A percentile compares a stretch with the other conserved stretches of the same genome.
phyloP scores from a whole-genome alignment of 345 rosid species.

The Odontarrhena argentea region DNA sequence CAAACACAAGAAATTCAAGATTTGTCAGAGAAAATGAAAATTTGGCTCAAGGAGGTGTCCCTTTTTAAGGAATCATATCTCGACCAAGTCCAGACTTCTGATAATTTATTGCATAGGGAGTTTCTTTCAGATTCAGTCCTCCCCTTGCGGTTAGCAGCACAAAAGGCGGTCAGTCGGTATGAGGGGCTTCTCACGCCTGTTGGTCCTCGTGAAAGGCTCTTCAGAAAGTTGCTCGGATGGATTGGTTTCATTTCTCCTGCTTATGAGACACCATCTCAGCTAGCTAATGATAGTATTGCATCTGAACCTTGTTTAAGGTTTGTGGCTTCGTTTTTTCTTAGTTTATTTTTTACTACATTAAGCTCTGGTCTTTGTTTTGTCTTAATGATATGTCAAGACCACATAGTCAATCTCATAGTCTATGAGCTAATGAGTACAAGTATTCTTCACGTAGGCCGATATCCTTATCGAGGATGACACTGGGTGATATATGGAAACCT shows the following conservation, averaged over 20 bases:
- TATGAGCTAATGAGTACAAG: constrained; percentile 25
- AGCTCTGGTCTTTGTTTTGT: constrained; percentile 19
- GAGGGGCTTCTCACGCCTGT: constrained; percentile 78
- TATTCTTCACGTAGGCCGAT: constrained; percentile 62
- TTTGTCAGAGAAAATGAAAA: constrained; percentile 53
- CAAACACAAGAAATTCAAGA: constrained; percentile 55
- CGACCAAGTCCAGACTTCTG: constrained; percentile 46
- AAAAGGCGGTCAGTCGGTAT: constrained; percentile 87
- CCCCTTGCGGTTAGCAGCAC: constrained; percentile 89
- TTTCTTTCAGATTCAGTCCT: constrained; percentile 65
- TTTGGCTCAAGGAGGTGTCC: constrained; percentile 66
- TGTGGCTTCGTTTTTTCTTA: constrained; percentile 28
- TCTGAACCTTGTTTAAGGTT: constrained; percentile 86
- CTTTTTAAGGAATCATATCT: constrained; percentile 58
- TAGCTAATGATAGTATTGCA: constrained; percentile 50
- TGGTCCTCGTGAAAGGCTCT: constrained; percentile 91
- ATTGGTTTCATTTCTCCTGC: constrained; percentile 68
- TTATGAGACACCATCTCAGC: constrained; percentile 60
- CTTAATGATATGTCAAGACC: neutral
- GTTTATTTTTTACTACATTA: neutral
- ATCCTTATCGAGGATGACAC: constrained; percentile 86
- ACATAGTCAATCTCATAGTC: neutral
- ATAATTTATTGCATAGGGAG: constrained; percentile 45
- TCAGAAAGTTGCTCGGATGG: constrained; percentile 71
- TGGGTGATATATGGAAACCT: constrained; percentile 92